Conservation (phyloP, 2,329 filamentous ascomycete genomes). For the Diaporthe nobilis region DNA sequence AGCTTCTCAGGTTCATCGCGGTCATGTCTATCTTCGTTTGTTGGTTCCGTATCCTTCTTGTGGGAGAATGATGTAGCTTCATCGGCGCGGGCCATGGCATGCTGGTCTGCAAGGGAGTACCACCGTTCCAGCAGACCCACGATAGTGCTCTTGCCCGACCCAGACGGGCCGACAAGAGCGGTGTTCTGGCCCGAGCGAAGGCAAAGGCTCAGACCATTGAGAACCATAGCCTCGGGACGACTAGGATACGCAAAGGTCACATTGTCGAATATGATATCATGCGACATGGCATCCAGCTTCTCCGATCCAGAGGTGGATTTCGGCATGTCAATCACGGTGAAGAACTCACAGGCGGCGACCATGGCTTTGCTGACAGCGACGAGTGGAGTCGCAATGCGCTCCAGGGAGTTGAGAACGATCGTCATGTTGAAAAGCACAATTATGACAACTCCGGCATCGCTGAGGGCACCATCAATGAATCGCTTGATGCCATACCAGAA, state of each 20-base stretch:
- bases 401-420: conserved; percentile 69
- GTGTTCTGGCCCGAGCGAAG: conserved; percentile 79
- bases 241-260: conserved; percentile 78
- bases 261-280: conserved; percentile 71
- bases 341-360: conserved; percentile 69
- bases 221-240: conserved; percentile 61
- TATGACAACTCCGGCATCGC: conserved; percentile 67
- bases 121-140: conserved; percentile 78
- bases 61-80: neutral
- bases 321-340: conserved; percentile 63
- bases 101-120: conserved; percentile 60
- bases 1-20: conserved; percentile 62
- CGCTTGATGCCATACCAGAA: conserved; percentile 75
- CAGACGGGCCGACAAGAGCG: conserved; percentile 84
- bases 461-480: conserved; percentile 61
- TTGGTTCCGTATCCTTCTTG: neutral
- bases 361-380: conserved; percentile 68
- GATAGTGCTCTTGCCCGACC: conserved; percentile 87
- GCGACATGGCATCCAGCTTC: conserved; percentile 52
- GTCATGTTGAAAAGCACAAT: conserved; percentile 71
- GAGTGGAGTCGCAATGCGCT: conserved; percentile 69
- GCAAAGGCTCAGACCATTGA: conserved; percentile 64
- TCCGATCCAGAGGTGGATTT: conserved; percentile 55
- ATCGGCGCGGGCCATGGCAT: neutral
- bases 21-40: neutral